Evolutionary conservation across 495 filamentous ascomycete genomes (phyloP).

Genomic region (Xanthoparmelia taractica): DNA sequence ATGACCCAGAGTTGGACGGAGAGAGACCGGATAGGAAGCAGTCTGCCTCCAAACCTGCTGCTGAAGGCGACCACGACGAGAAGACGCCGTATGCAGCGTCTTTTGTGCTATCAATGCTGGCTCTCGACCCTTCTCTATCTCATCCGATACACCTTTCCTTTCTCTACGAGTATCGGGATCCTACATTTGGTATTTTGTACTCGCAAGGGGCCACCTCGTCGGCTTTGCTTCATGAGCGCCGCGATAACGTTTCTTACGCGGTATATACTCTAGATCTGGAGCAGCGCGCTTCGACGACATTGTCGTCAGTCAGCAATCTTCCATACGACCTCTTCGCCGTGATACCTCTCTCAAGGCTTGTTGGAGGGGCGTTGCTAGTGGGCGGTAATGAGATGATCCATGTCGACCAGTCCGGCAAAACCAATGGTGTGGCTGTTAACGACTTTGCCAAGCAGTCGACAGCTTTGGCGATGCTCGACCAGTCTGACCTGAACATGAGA

Average conservation of each 20-base stretch:
- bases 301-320: constrained; percentile 74
- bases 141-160: constrained; percentile 90
- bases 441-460: constrained; percentile 73
- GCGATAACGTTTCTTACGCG: constrained; percentile 78
- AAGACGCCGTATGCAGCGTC: constrained; percentile 81
- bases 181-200: constrained; percentile 90
- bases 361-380: constrained; percentile 81
- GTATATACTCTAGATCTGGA: constrained; percentile 94
- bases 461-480: constrained; percentile 72
- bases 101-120: constrained; percentile 78
- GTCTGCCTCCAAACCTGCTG: constrained; percentile 31
- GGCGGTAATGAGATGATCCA: constrained; percentile 89
- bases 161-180: constrained; percentile 92
- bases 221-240: constrained; percentile 66
- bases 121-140: constrained; percentile 76
- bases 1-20: constrained; percentile 69
- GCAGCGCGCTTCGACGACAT: constrained; percentile 85
- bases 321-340: constrained; percentile 87
- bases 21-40: constrained; percentile 27
- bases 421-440: constrained; percentile 91
- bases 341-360: constrained; percentile 71
- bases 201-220: constrained; percentile 61
- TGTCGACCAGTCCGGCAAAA: constrained; percentile 90
- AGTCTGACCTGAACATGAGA: constrained; percentile 69
- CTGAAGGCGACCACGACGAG: constrained; percentile 48